Evolutionary conservation across 345 rosid genomes (phyloP).

Genomic region (Geranium rotundifolium): DNA sequence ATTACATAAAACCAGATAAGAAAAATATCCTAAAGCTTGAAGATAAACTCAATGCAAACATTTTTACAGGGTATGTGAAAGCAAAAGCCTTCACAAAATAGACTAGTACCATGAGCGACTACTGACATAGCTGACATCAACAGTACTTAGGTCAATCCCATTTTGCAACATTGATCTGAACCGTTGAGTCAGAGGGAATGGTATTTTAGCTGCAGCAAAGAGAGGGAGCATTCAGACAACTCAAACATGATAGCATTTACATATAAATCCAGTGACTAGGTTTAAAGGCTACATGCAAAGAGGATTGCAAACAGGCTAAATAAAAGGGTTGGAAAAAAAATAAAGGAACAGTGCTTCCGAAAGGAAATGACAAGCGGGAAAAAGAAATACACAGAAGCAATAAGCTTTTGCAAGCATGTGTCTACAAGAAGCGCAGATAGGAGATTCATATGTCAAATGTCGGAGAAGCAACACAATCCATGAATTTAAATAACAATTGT

Average conservation of each 20-base stretch:
- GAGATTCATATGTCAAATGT: background rate
- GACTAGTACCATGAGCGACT: constrained; percentile 84
- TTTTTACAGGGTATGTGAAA: background rate
- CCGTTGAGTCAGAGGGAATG: constrained; percentile 95
- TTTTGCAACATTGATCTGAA: constrained; percentile 98
- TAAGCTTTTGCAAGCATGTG: background rate
- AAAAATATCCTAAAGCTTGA: background rate
- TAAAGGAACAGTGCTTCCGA: background rate
- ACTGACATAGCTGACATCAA: constrained; percentile 97
- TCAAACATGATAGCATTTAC: background rate
- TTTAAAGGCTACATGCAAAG: background rate
- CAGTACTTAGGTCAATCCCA: constrained; percentile 97
- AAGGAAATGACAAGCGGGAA: background rate
- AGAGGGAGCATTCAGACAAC: constrained; percentile 4
- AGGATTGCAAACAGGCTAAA: background rate
- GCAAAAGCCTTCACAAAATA: background rate
- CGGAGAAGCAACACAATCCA: background rate
- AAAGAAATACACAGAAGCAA: background rate
- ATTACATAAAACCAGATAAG: background rate
- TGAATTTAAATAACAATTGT: background rate
- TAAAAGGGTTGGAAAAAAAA: background rate
- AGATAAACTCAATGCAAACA: background rate
- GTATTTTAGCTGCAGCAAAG: constrained; percentile 68
- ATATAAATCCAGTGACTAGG: background rate
- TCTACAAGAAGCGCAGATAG: background rate